phyloP scores from a whole-genome alignment of 495 filamentous ascomycete species.

The Aspergillus indologenus region DNA sequence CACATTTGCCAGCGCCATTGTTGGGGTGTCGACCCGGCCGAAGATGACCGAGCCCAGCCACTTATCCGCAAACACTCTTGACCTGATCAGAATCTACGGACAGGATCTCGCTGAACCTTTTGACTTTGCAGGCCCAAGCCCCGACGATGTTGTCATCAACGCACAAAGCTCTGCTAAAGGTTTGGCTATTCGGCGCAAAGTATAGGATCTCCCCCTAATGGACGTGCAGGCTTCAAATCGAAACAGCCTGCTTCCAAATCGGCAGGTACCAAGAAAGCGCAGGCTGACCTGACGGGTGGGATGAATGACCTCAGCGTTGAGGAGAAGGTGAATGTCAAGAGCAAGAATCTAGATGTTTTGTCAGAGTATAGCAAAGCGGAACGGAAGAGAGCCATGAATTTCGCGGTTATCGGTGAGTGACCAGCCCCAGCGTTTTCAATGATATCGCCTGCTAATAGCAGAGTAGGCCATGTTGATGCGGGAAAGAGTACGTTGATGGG shows the following conservation, averaged over 20 bases:
- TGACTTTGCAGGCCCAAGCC: constrained; percentile 86
- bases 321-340: constrained; percentile 69
- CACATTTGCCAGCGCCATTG: constrained; percentile 65
- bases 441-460: neutral
- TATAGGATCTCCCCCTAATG: constrained; percentile 40
- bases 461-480: constrained; percentile 86
- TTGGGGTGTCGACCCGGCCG: constrained; percentile 42
- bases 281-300: constrained; percentile 40
- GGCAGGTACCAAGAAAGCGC: constrained; percentile 39
- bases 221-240: constrained; percentile 45
- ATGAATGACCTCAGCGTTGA: constrained; percentile 62
- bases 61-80: constrained; percentile 38
- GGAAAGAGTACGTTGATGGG: constrained; percentile 99
- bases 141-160: constrained; percentile 83
- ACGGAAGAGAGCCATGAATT: constrained; percentile 80
- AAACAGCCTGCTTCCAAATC: constrained; percentile 43
- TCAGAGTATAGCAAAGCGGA: constrained; percentile 73
- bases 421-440: neutral
- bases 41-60: constrained; percentile 38
- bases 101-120: constrained; percentile 48
- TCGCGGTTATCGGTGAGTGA: constrained; percentile 85
- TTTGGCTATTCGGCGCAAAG: constrained; percentile 58
- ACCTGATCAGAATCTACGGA: constrained; percentile 51
- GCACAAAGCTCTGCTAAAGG: constrained; percentile 82
- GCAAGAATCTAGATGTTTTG: constrained; percentile 83